Base-by-base conservation (phyloP, 2,329 filamentous ascomycete genomes). In the Epichloe sylvatica region DNA sequence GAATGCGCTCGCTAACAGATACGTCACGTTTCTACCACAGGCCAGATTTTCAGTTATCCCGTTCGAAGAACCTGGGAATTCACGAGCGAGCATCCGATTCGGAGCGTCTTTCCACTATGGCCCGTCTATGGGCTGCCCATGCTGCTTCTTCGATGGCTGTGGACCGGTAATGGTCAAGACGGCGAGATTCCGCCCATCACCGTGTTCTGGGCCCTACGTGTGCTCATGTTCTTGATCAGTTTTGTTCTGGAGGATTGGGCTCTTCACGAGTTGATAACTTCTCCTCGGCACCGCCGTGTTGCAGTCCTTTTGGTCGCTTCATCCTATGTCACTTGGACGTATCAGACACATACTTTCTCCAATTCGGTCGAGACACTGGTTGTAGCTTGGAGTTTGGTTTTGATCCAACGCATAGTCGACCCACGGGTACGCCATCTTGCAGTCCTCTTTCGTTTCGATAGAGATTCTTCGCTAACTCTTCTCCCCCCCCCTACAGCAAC, bases 241-340 rank as follows among this genome's bases (percentile, higher is more conserved):
- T 95, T 98, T 66, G 89, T 98, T 49, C 76, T 98, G 54, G 89
- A 96, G 68, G 92, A 98, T 70, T 97, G 92, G 91, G 92, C 92
- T 11, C 78, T 98, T 51, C 82, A 95, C 70, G 92, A 98, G 66
- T 75, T 97, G 55, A 82, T 96, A 49, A 80, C 82, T 53, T 84
- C 84, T 25, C 81, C 81, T 54, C 81, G 82, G 52, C 74, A 79
- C 60, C 82, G 88, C 54, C 79, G 79, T 57, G 72, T 84, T 49
- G 87, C 89, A 9, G 78, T 94, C 42, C 73, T 94, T 43, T 75
- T 98, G 51, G 85, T 96, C 53, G 89, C 91, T 43, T 97, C 91
- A 30, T 96, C 89, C 25, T 98, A 97, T 68, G 91, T 96, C 58
- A 98, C 92, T 45, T 98, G 92, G 91, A 96, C 91, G 42, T 95